Percentiles rank a stretch among this genome's conserved stretches.
Evolutionary conservation across 257 asterid genomes (phyloP).

Genomic region (Ilex asprella): DNA sequence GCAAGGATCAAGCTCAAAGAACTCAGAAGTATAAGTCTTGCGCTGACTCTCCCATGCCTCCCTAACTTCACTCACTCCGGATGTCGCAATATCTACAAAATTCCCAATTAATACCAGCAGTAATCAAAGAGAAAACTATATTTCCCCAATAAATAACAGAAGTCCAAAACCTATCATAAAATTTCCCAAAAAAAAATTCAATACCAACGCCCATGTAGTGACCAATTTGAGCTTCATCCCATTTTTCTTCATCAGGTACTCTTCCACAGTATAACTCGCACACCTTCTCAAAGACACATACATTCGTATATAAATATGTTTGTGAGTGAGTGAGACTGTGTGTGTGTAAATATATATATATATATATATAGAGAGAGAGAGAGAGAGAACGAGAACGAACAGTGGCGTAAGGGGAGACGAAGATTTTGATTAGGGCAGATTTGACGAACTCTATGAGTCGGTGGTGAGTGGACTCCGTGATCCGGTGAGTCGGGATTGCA

Average conservation of each 20-base stretch:
- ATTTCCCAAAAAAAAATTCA: not conserved
- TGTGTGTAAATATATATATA: not conserved
- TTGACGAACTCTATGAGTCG: conserved; percentile 76
- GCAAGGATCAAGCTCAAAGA: conserved; percentile 84
- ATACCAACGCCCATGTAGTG: conserved; percentile 93
- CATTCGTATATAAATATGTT: not conserved
- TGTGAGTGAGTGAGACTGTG: not conserved
- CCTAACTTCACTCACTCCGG: conserved; percentile 69
- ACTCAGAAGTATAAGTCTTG: conserved; percentile 82
- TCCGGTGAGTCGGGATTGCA: conserved; percentile 39
- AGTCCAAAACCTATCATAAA: no score
- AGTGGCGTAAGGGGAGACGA: conserved; percentile 85
- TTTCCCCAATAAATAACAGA: no score
- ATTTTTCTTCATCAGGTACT: conserved; percentile 69
- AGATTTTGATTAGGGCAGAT: conserved; percentile 71
- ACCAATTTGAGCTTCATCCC: conserved; percentile 97
- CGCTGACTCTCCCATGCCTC: conserved; percentile 95
- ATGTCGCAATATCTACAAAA: conserved; percentile 53
- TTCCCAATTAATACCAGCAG: not conserved
- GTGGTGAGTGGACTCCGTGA: conserved; percentile 57
- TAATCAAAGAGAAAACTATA: no score
- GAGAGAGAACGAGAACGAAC: conserved; percentile 24
- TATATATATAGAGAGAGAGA: not conserved
- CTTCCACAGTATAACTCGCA: conserved; percentile 84
- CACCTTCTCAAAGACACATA: conserved; percentile 36